A percentile compares a stretch with the other conserved stretches of the same genome.
phyloP scores from a whole-genome alignment of 192 early-diverging fungal genomes.

The Phlyctochytrium arcticum region DNA sequence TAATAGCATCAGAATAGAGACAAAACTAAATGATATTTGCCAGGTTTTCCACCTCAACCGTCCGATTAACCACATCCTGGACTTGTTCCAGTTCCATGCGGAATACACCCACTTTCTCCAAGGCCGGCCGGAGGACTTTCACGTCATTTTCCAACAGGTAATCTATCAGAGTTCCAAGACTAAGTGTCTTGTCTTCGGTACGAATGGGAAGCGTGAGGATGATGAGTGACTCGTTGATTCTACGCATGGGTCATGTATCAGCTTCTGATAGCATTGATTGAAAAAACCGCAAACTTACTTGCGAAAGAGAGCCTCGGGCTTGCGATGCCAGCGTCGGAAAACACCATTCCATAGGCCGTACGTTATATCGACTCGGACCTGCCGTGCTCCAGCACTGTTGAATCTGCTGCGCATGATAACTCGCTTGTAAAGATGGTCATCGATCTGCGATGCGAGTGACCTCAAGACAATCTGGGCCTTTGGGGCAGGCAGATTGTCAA shows the following conservation, averaged over 20 bases:
- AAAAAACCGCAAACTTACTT: constrained; percentile 1
- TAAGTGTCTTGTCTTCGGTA: not conserved
- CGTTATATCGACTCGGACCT: constrained; percentile 1
- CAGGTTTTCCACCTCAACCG: constrained; percentile 6
- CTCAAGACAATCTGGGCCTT: not conserved
- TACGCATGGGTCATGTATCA: not conserved
- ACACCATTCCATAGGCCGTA: constrained; percentile 6
- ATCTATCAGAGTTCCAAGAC: not conserved
- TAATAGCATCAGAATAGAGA: not conserved
- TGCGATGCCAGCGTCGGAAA: constrained; percentile 11
- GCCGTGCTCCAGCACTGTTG: constrained; percentile 7
- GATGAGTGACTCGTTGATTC: constrained; percentile 2
- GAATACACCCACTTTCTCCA: constrained; percentile 12
- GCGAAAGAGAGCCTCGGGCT: constrained; percentile 10
- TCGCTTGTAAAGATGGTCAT: constrained; percentile 9
- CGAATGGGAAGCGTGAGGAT: constrained; percentile 3
- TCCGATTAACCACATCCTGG: constrained; percentile 13
- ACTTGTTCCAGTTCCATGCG: constrained; percentile 4
- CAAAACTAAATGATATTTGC: not conserved
- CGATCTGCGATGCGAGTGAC: constrained; percentile 12
- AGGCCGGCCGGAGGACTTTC: not conserved
- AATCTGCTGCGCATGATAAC: constrained; percentile 16
- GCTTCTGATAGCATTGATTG: not conserved
- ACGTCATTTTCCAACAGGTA: constrained; percentile 1
- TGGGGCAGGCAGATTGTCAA: constrained; percentile 3